Percentiles rank a stretch among this genome's conserved stretches.
These are phyloP conservation scores for Nasturtium officinale DNA, from an alignment of 345 rosid genomes.

Conservation along the genomic window DNA sequence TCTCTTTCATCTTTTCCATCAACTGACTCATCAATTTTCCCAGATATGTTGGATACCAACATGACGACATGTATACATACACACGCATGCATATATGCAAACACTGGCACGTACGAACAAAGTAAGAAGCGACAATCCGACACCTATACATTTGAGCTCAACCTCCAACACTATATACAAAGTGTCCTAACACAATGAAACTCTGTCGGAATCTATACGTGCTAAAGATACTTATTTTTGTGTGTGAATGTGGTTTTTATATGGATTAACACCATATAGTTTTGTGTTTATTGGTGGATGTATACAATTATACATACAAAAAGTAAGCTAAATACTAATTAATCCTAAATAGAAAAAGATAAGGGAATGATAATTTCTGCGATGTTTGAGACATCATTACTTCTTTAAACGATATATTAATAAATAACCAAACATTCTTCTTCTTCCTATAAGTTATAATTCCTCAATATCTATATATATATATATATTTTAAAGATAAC, in stretches of 20 bases:
- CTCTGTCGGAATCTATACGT: conserved; percentile 39
- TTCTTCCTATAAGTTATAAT: background rate
- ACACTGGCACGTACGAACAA: conserved; percentile 34
- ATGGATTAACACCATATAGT: conserved; percentile 27
- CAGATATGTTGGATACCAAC: conserved; percentile 23
- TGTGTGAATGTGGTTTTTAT: conserved; percentile 14
- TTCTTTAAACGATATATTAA: background rate
- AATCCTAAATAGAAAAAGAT: background rate
- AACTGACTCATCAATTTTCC: conserved; percentile 30
- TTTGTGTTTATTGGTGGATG: conserved; percentile 35
- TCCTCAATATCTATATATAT: background rate
- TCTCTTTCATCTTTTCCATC: conserved; percentile 50
- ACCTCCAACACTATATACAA: conserved; percentile 35
- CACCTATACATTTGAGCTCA: conserved; percentile 26
- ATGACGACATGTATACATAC: conserved; percentile 15
- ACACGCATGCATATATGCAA: conserved; percentile 33
- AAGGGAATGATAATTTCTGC: background rate
- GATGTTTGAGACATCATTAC: background rate
- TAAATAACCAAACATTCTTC: background rate
- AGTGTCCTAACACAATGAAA: conserved; percentile 39
- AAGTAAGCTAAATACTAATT: background rate
- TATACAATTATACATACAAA: conserved; percentile 19
- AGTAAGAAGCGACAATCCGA: conserved; percentile 31
- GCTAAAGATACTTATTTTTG: conserved; percentile 2
- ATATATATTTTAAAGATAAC: too few species aligned